Conservation (phyloP, 2,329 filamentous ascomycete species). For the Curvularia verruculosa region DNA sequence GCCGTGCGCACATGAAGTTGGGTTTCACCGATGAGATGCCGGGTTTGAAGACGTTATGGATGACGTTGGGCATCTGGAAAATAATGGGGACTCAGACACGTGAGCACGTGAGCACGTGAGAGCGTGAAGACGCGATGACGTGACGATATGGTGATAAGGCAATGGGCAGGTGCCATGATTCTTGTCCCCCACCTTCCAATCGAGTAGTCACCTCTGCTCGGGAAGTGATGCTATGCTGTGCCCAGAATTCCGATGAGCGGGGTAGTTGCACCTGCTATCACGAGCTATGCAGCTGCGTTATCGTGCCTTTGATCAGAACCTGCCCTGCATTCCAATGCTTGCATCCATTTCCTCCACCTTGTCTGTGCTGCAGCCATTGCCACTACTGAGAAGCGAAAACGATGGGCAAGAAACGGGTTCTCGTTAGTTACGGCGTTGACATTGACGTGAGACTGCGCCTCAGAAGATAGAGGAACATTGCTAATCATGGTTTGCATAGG, state of each 20-base stretch:
- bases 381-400: not conserved
- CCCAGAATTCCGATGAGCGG: conserved; percentile 15
- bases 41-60: not conserved
- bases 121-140: conserved; percentile 15
- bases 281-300: not conserved
- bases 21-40: not conserved
- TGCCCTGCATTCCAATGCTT: not conserved
- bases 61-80: not conserved
- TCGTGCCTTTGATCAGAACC: not conserved
- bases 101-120: not conserved
- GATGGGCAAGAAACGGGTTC: not conserved
- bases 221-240: not conserved
- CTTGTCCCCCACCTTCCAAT: conserved; percentile 20
- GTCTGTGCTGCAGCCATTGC: not conserved
- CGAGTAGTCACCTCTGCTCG: conserved; percentile 5
- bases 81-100: not conserved
- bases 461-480: not conserved
- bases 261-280: conserved; percentile 17
- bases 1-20: not conserved
- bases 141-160: conserved; percentile 16
- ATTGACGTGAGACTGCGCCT: not conserved
- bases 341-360: not conserved
- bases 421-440: not conserved
- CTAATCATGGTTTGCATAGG: not conserved
- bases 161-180: conserved; percentile 16